Evolutionary conservation across 1,284 basidiomycete species (phyloP), one percentile per base, ranked within the genome.

Genomic region (Cutaneotrichosporon curvatum): DNA sequence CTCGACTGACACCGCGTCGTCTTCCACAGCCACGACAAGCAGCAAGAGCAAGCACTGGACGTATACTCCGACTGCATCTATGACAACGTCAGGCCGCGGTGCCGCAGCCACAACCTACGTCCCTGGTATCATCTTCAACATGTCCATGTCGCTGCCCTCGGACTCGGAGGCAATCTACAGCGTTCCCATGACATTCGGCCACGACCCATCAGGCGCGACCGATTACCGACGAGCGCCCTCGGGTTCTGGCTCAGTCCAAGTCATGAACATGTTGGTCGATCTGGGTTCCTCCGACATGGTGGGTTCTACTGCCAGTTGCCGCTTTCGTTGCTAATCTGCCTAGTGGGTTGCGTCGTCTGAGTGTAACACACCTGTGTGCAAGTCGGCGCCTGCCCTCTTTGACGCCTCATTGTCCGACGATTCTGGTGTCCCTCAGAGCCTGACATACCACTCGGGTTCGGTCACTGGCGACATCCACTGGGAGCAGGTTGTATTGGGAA

Each of bases 271-370:
- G 39, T 65, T 66, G 42, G 62, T 72, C 9, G 70, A 72, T 49
- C 47, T 72, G 28, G 70, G 70, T 2, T 69, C 67, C 9, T 68
- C 67, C 7, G 70, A 72, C 48, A 57, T 70, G 56, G 70, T 68
- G 38, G 40, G 67, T 61, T 19, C n/a, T n/a, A n/a, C n/a, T n/a
- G n/a, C 16, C 15, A 21, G 14, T 22, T 23, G 18, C 14, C 21
- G 15, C 10, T 16, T n/a, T n/a, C n/a, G n/a, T n/a, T n/a, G n/a
- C n/a, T n/a, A n/a, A n/a, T n/a, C n/a, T n/a, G n/a, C 32, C 8
- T 45, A 72, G 68, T 72, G 70, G 70, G 57, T 68, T 7, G 70
- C 70, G 9, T 58, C 61, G 3, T 48, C 53, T 10, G 48, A 54
- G 14, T 72, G 70, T 44, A 53, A 55, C 10, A 60, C 65, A 0